phyloP scores from a whole-genome alignment of 805 yeast genomes.

The Pichia heedii region DNA sequence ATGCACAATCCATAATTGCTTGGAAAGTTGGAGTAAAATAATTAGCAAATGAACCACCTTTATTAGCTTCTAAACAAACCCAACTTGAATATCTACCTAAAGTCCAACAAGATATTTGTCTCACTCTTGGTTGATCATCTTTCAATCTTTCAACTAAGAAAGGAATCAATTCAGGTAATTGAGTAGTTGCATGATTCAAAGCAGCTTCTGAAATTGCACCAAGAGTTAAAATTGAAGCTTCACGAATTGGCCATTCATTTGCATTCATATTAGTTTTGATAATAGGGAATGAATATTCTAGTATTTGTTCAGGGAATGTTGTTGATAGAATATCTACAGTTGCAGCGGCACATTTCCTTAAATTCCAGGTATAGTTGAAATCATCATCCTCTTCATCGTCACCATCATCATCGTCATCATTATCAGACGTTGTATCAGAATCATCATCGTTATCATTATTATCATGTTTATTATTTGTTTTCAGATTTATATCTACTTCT shows the following conservation, averaged over 20 bases:
- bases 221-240: constrained; percentile 86
- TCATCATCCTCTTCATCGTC: constrained; percentile 70
- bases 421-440: constrained; percentile 25
- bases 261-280: constrained; percentile 63
- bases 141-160: constrained; percentile 70
- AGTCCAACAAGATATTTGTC: constrained; percentile 96
- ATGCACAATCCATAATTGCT: constrained; percentile 62
- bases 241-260: constrained; percentile 80
- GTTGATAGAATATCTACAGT: constrained; percentile 77
- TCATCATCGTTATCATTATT: constrained; percentile 10
- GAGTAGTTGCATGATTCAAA: constrained; percentile 55
- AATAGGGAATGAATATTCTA: constrained; percentile 62
- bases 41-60: constrained; percentile 51
- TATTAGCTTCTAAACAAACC: constrained; percentile 64
- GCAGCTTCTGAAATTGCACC: constrained; percentile 95
- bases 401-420: constrained; percentile 47
- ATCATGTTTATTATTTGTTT: background rate
- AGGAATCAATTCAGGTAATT: constrained; percentile 75
- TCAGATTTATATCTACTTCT: constrained; percentile 1
- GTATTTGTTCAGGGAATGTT: constrained; percentile 55
- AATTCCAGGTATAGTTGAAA: constrained; percentile 74
- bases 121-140: constrained; percentile 73
- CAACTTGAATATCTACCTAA: constrained; percentile 75
- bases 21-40: constrained; percentile 73
- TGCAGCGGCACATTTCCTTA: constrained; percentile 92